phyloP scores from a whole-genome alignment of 352 stramenopile species.

The Achlya hypogyna region DNA sequence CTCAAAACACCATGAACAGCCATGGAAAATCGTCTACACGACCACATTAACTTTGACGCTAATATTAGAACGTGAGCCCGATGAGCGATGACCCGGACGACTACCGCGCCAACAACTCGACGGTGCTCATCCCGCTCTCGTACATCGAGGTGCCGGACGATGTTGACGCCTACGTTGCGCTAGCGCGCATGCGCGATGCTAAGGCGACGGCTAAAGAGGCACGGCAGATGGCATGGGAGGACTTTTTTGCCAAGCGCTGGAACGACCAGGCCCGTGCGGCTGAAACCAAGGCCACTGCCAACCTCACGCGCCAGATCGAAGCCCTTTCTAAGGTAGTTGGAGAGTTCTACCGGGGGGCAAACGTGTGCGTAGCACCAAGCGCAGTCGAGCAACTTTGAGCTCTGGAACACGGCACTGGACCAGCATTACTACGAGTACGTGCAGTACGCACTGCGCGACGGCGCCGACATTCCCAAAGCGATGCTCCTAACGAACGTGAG shows the following conservation, averaged over 20 bases:
- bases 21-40: too few relatives aligned
- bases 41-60: too few relatives aligned
- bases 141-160: constrained; percentile 4
- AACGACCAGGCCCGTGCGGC: not conserved
- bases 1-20: too few relatives aligned
- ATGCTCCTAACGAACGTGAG: constrained; percentile 7
- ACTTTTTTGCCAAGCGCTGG: constrained; percentile 5
- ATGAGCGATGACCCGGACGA: not conserved
- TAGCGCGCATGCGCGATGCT: not conserved
- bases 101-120: constrained; percentile 1
- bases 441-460: constrained; percentile 2
- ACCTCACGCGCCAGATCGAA: constrained; percentile 8
- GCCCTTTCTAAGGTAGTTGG: constrained; percentile 6
- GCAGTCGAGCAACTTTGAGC: constrained; percentile 14
- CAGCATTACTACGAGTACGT: constrained; percentile 14
- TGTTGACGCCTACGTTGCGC: not conserved
- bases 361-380: not conserved
- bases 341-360: not conserved
- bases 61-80: not conserved
- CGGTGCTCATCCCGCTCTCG: not conserved
- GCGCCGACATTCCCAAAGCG: not conserved
- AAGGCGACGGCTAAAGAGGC: constrained; percentile 3
- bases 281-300: not conserved
- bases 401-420: constrained; percentile 16
- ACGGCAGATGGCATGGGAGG: constrained; percentile 16